Evolutionary conservation across 192 early-diverging fungal species (phyloP).

Genomic region (Pilaira anomala): DNA sequence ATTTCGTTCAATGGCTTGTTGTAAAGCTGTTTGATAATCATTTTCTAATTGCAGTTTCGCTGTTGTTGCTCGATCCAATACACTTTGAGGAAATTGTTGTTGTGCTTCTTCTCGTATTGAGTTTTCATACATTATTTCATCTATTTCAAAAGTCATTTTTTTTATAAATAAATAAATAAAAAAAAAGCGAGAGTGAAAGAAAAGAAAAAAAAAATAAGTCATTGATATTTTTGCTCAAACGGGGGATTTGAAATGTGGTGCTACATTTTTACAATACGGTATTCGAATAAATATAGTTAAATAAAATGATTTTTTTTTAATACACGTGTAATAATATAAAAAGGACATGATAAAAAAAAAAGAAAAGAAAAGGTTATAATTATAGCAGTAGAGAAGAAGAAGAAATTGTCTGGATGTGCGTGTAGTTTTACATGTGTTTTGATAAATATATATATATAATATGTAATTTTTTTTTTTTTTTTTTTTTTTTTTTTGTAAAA

Average conservation of each 20-base stretch:
- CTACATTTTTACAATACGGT: too few relatives aligned
- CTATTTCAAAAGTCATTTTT: slow-evolving; percentile 2
- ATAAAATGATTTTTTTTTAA: too few relatives aligned
- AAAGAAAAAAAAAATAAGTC: neutral
- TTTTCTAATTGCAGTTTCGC: slow-evolving; percentile 90
- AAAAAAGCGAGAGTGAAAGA: neutral
- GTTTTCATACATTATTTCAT: neutral
- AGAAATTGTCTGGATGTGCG: too few relatives aligned
- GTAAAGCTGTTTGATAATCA: slow-evolving; percentile 85
- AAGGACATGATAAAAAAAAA: too few relatives aligned
- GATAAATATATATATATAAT: too few relatives aligned
- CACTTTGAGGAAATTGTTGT: slow-evolving; percentile 50
- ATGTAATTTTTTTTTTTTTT: neutral
- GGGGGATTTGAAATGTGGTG: too few relatives aligned
- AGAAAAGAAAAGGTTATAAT: too few relatives aligned
- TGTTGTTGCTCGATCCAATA: slow-evolving; percentile 79
- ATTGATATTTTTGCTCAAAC: too few relatives aligned
- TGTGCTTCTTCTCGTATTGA: neutral
- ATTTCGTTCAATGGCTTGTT: slow-evolving; percentile 84
- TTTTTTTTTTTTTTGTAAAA: neutral
- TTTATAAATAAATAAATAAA: neutral
- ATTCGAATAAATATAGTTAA: too few relatives aligned
- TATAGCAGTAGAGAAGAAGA: too few relatives aligned
- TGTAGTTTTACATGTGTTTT: too few relatives aligned
- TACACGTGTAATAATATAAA: too few relatives aligned